Base-by-base conservation (phyloP, 768 basidiomycete species). In the Megacollybia marginata region DNA sequence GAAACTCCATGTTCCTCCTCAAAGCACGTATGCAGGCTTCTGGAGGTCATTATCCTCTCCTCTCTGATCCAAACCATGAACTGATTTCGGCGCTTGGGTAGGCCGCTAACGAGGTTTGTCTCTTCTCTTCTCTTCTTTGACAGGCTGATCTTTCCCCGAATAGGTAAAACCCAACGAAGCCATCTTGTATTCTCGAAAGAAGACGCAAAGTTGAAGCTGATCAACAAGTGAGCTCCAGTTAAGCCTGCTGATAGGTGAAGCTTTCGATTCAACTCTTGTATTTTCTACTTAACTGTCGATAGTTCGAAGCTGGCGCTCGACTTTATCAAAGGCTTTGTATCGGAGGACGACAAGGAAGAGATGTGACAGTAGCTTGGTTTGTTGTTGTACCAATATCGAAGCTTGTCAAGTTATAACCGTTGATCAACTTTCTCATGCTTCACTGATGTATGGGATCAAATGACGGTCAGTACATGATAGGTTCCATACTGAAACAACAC, bases 131-230 rank as follows among this genome's bases (percentile, higher is more conserved):
- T 28, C n/a, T n/a, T n/a, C n/a, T 6, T 6, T 2, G 6, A 28
- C 23, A 6, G 6, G 23, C 23, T 28, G 4, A 28, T 6, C 2
- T 28, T 2, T 28, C 23, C 23, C 2, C 6, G 23, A n/a, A 28
- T 28, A 28, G 23, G 84, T 33, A 88, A 81, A 70, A 91, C 90
- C 47, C 90, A 89, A 69, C 81, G 94, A 12, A 92, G 89, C 55
- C 92, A 95, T 65, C 95, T 95, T 65, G 80, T 97, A 57, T 95
- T 97, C 57, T 88, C 82, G 57, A 88, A 89, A 64, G 92, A 91
- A 6, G 94, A 31, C 44, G 50, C 45, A 0, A 51, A 46, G 13
- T 46, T 93, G 1, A 90, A 90, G 64, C 72, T 98, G 40, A 67
- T 95, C 4, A 85, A 94, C 13, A 89, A 82, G 69, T 83, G 82